phyloP scores from a whole-genome alignment of 768 basidiomycete genomes.

The Mycena albidolilacea region DNA sequence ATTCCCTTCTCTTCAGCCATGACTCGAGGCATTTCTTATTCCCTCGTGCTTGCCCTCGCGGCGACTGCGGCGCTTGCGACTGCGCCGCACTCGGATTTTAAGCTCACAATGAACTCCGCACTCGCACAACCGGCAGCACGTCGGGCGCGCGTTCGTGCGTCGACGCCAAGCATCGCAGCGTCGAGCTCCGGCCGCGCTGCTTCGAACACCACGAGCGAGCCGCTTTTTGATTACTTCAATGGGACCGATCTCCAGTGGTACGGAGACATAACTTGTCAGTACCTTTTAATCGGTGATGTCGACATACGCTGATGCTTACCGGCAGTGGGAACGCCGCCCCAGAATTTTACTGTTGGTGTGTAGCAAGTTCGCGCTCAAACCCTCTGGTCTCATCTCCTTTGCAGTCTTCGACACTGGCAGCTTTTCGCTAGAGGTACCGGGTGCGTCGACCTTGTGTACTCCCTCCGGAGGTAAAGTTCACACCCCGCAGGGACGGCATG shows the following conservation, averaged over 20 bases:
- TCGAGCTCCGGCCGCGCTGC: neutral
- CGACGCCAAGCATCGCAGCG: neutral
- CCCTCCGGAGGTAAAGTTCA: neutral
- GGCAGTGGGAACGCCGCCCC: constrained; percentile 41
- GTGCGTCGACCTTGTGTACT: neutral
- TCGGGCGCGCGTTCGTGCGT: neutral
- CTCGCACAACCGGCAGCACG: neutral
- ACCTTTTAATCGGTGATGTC: neutral
- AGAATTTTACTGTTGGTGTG: constrained; percentile 40
- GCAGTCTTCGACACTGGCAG: constrained; percentile 24
- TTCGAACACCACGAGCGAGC: constrained; percentile 9
- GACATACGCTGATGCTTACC: neutral
- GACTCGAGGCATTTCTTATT: neutral
- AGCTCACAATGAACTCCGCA: neutral
- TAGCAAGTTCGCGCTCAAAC: neutral
- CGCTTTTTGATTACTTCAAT: constrained; percentile 41
- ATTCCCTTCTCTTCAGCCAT: neutral
- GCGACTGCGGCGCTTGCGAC: neutral
- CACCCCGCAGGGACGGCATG: constrained; percentile 24
- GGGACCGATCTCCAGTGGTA: constrained; percentile 44
- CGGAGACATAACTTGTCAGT: constrained; percentile 30
- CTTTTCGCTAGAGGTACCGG: constrained; percentile 8
- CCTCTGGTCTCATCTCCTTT: neutral
- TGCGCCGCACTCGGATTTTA: constrained; percentile 1
- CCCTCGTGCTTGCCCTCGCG: neutral